Conservation (phyloP, 202 grass and related monocot genomes). For the Setaria viridis region DNA sequence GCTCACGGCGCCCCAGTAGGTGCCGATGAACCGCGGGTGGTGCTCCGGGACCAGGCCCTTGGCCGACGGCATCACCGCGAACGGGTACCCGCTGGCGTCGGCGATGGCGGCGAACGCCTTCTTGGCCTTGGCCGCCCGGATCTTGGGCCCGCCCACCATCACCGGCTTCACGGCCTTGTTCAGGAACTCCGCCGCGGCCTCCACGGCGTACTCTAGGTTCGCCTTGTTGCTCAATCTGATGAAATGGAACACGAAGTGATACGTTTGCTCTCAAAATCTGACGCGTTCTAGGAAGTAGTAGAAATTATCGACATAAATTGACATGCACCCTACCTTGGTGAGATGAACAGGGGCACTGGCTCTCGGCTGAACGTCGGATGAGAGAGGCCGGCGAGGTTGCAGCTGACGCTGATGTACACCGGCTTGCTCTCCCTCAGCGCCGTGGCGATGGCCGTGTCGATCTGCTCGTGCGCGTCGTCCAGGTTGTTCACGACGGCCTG, state of each 20-base stretch:
- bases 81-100: constrained; percentile 50
- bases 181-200: constrained; percentile 52
- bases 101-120: constrained; percentile 47
- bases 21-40: constrained; percentile 66
- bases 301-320: neutral
- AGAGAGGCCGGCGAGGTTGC: constrained; percentile 51
- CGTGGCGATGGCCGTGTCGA: constrained; percentile 62
- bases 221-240: constrained; percentile 56
- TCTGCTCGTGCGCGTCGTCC: constrained; percentile 61
- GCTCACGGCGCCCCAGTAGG: constrained; percentile 69
- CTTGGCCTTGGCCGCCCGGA: constrained; percentile 51
- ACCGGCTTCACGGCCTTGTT: constrained; percentile 65
- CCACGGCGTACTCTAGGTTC: constrained; percentile 55
- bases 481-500: constrained; percentile 57
- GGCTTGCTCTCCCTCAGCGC: constrained; percentile 57
- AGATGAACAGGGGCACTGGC: constrained; percentile 60
- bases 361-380: constrained; percentile 52
- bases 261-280: neutral
- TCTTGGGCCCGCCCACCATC: constrained; percentile 61
- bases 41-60: constrained; percentile 66
- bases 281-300: neutral
- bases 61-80: constrained; percentile 58
- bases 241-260: neutral
- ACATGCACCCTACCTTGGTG: constrained; percentile 34
- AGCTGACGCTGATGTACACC: constrained; percentile 59